Conservation (phyloP, 2,329 filamentous ascomycete genomes). For the Dactylellina leptospora region DNA sequence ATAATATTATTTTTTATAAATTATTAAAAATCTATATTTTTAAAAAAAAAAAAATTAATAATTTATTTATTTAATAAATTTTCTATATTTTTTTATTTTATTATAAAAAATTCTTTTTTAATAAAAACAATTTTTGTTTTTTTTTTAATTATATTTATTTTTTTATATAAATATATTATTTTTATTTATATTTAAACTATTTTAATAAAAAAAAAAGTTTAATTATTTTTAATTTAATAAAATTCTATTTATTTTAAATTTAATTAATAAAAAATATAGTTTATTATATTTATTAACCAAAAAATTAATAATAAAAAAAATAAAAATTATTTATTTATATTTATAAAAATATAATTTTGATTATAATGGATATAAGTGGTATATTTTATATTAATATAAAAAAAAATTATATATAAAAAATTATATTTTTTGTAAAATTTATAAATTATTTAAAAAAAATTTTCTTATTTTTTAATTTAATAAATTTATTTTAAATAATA, state of each 20-base stretch:
- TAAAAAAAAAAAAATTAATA: background rate
- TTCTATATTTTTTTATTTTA: background rate
- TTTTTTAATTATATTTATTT: background rate
- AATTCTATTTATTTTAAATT: background rate
- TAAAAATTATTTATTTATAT: background rate
- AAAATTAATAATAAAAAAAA: background rate
- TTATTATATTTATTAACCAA: background rate
- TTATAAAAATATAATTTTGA: background rate
- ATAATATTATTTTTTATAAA: background rate
- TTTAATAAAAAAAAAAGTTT: background rate
- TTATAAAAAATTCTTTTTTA: background rate
- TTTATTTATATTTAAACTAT: background rate
- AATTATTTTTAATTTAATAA: background rate
- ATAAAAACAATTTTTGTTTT: background rate
- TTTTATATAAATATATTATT: background rate
- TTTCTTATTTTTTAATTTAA: no score
- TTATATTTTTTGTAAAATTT: no score
- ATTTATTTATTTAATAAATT: background rate
- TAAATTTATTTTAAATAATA: no score
- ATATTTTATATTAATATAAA: background rate
- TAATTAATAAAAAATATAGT: background rate
- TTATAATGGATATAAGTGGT: background rate
- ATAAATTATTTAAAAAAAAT: no score
- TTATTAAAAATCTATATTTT: background rate
- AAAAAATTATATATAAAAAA: background rate